These are phyloP conservation scores for Boletus pseudo-olivaceus DNA, from an alignment of 768 basidiomycete genomes.

Conservation along the genomic window DNA sequence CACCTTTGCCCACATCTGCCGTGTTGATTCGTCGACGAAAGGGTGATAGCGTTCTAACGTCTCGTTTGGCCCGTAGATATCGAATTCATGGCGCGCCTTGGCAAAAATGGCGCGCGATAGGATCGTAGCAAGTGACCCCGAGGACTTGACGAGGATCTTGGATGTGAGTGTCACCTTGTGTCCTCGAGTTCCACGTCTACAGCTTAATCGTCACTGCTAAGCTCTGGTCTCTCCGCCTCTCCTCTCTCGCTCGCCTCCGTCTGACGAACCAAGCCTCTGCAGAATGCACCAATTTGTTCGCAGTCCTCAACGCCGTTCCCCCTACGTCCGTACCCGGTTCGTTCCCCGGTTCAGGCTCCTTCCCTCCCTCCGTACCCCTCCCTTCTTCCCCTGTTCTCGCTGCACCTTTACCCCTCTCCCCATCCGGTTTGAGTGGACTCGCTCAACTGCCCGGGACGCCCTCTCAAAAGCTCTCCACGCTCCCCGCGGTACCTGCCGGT, in stretches of 20 bases:
- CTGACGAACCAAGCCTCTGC: constrained; percentile 86
- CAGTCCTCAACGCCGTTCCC: constrained; percentile 59
- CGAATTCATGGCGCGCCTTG: constrained; percentile 82
- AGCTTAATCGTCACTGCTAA: constrained; percentile 26
- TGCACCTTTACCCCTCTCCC: constrained; percentile 15
- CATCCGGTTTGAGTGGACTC: constrained; percentile 18
- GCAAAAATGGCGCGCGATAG: constrained; percentile 83
- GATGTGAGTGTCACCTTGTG: constrained; percentile 45
- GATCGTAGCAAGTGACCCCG: constrained; percentile 66
- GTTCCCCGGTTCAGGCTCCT: constrained; percentile 40
- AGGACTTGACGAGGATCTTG: constrained; percentile 60
- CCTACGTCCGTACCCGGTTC: constrained; percentile 50
- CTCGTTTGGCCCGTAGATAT: constrained; percentile 51
- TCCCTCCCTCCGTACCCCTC: constrained; percentile 4
- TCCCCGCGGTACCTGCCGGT: background rate
- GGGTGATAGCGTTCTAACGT: constrained; percentile 13
- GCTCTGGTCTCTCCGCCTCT: constrained; percentile 84
- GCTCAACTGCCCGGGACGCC: constrained; percentile 25
- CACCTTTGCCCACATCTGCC: background rate
- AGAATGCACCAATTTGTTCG: constrained; percentile 78
- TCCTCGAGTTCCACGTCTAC: background rate
- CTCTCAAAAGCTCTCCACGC: constrained; percentile 12
- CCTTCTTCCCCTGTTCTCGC: constrained; percentile 35
- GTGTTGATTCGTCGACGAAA: background rate
- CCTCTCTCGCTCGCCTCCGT: constrained; percentile 73